phyloP scores from a whole-genome alignment of 140 eudicot species.

The Ambrosia hybrid region DNA sequence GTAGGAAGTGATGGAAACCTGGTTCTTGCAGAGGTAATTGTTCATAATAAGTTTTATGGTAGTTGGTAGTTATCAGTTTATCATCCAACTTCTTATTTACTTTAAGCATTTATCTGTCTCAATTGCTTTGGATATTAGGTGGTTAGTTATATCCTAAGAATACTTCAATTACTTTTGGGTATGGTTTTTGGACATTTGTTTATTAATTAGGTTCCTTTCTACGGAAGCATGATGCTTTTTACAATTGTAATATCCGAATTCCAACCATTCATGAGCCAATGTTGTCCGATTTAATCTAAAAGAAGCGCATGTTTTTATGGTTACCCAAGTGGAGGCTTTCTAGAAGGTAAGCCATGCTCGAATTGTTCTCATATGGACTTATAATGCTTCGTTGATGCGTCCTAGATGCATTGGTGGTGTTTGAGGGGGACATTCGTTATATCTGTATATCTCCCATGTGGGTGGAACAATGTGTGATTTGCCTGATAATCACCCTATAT shows the following conservation, averaged over 20 bases:
- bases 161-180: background rate
- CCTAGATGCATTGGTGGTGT: no score
- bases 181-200: background rate
- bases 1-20: background rate
- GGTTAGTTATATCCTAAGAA: no score
- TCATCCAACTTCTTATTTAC: conserved; percentile 2
- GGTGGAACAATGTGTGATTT: background rate
- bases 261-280: background rate
- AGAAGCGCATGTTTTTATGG: no score
- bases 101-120: background rate
- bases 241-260: background rate
- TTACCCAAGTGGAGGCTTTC: background rate
- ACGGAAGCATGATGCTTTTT: no score
- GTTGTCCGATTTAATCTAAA: background rate
- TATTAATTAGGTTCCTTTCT: no score
- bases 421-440: background rate
- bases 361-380: background rate
- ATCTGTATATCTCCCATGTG: background rate
- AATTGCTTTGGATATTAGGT: background rate
- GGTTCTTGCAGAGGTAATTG: background rate
- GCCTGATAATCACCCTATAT: background rate
- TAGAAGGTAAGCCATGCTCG: background rate
- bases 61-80: background rate
- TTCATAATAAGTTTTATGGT: background rate
- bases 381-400: background rate